Conservation (phyloP, 768 basidiomycete genomes). For the Rhodocollybia butyracea region DNA sequence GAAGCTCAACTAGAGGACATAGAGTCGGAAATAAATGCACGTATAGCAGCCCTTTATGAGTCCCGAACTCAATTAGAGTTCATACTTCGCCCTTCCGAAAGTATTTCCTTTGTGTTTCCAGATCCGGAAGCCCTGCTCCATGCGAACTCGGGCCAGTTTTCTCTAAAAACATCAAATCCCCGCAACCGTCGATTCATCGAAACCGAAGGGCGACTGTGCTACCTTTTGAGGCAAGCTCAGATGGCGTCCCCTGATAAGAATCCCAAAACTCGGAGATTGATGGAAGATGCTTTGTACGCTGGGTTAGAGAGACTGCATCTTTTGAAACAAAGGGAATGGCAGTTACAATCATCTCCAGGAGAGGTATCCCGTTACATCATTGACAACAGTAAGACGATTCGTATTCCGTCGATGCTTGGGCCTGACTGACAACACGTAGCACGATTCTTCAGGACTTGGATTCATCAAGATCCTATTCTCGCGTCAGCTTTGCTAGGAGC, state of each 20-base stretch:
- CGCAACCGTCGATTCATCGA: background rate
- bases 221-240: background rate
- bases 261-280: background rate
- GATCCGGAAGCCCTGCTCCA: background rate
- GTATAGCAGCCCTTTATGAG: background rate
- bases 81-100: background rate
- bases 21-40: too few relatives aligned
- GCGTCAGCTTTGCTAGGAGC: background rate
- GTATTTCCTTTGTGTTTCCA: background rate
- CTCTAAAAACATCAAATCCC: background rate
- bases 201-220: background rate
- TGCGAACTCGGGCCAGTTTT: background rate
- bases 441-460: background rate
- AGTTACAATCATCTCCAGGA: background rate
- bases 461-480: background rate
- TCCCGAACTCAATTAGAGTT: background rate
- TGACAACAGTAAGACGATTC: background rate
- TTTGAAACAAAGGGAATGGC: background rate
- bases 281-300: background rate
- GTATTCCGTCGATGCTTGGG: background rate
- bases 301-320: background rate
- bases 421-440: background rate
- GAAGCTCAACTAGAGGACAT: too few relatives aligned
- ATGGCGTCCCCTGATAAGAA: background rate
- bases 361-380: background rate